These are phyloP conservation scores for Epichloe baconii DNA, from an alignment of 2,329 filamentous ascomycete genomes.

Conservation along the genomic window DNA sequence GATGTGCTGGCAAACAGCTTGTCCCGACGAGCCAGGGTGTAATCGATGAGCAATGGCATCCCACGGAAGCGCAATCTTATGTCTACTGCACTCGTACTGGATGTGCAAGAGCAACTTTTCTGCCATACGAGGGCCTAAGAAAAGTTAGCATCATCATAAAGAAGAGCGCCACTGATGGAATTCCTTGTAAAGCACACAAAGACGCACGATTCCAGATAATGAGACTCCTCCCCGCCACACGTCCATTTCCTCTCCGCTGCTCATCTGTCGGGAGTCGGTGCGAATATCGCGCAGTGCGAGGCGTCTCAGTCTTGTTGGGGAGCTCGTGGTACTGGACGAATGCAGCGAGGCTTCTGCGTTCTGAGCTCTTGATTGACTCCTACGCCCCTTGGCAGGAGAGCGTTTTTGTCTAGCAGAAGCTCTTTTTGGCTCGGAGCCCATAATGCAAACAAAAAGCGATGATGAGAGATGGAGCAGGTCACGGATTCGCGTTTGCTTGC, in stretches of 20 bases:
- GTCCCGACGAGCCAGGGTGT: constrained; percentile 26
- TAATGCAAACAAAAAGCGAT: neutral
- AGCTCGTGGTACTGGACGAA: neutral
- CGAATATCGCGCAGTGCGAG: constrained; percentile 11
- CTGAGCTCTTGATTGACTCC: constrained; percentile 6
- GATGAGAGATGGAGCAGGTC: neutral
- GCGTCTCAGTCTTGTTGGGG: constrained; percentile 5
- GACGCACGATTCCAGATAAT: constrained; percentile 31
- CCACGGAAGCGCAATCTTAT: constrained; percentile 25
- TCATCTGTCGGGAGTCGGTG: constrained; percentile 14
- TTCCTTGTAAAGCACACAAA: neutral
- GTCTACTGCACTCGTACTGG: constrained; percentile 24
- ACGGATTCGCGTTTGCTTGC: neutral
- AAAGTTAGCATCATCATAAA: neutral
- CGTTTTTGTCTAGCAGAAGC: constrained; percentile 10
- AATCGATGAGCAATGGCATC: constrained; percentile 27
- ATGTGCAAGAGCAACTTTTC: constrained; percentile 31
- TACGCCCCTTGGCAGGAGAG: constrained; percentile 5
- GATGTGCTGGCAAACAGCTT: constrained; percentile 25
- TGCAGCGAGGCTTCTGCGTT: constrained; percentile 5
- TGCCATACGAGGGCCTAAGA: constrained; percentile 30
- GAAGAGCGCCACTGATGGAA: too few relatives aligned
- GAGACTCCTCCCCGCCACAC: constrained; percentile 22
- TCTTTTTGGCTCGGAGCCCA: constrained; percentile 6
- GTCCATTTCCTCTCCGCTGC: constrained; percentile 16